Conservation (phyloP, 2,329 filamentous ascomycete genomes). For the Penicillium sp. region DNA sequence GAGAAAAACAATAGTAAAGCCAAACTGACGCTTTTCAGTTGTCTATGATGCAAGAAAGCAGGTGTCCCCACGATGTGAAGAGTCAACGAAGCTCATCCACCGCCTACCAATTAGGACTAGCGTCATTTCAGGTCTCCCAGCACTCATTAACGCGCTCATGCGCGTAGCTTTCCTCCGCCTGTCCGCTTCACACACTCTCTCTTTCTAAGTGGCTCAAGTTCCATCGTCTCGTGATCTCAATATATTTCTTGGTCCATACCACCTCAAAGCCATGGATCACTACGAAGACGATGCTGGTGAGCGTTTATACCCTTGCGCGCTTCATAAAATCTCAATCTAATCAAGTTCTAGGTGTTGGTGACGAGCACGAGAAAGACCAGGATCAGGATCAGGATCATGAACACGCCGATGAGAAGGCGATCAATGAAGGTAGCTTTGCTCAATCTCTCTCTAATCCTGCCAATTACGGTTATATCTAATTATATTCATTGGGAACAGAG, state of each 20-base stretch:
- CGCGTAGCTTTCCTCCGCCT: slow-evolving; percentile 19
- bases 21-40: slow-evolving; percentile 3
- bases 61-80: slow-evolving; percentile 8
- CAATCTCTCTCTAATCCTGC: not conserved
- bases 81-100: slow-evolving; percentile 23
- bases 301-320: slow-evolving; percentile 8
- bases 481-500: slow-evolving; percentile 53
- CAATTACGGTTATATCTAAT: slow-evolving; percentile 6
- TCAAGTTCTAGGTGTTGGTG: slow-evolving; percentile 24
- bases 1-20: slow-evolving; percentile 3
- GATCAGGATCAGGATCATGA: slow-evolving; percentile 61
- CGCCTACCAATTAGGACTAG: slow-evolving; percentile 28
- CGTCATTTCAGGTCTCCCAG: not conserved
- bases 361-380: slow-evolving; percentile 34
- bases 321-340: slow-evolving; percentile 23
- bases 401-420: slow-evolving; percentile 77
- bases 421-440: slow-evolving; percentile 74
- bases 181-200: not conserved
- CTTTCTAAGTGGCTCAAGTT: not conserved
- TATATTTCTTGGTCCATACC: not conserved
- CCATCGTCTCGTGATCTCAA: not conserved
- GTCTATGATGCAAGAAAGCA: slow-evolving; percentile 9
- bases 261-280: slow-evolving; percentile 29
- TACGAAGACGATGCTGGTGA: slow-evolving; percentile 36
- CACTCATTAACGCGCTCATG: slow-evolving; percentile 40